Evolutionary conservation across 345 rosid genomes (phyloP), one percentile per base, ranked within the genome.

Genomic region (Arabidopsis arenosa): DNA sequence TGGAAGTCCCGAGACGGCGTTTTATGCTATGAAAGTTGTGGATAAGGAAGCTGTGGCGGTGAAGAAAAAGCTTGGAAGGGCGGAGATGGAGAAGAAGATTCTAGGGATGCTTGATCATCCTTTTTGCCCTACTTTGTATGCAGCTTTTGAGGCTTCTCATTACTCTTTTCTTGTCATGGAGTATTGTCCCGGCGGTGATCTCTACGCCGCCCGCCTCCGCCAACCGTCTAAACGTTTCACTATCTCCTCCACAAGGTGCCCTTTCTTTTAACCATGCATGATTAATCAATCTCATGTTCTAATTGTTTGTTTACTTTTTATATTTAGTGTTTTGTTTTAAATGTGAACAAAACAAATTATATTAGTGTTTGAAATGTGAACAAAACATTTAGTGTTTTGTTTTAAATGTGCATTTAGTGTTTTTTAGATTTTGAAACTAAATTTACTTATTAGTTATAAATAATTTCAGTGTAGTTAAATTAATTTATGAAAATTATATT

Each of bases 111-210:
- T 94, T 39, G 97, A 94, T 77, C 97, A 94, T 35, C 97, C 98
- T 15, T 94, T 94, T 75, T 68, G 90, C 17, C 98, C 98, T 9
- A 94, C 96, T 69, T 73, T 94, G 43, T 94, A 94, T 18, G 93
- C 98, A 2, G 86, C 91, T 70, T 94, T 94, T 48, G 92, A 90
- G 14, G 93, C 95, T 79, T 91, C 97, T 54, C 98, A 92, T 74
- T 94, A 94, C 84, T 91, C 97, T 30, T 94, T 95, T 79, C 75
- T 94, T 53, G 90, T 92, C 6, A 92, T 92, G 96, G 98, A 94
- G 87, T 91, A 80, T 56, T 93, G 98, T 44, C 88, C 97, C 12
- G 97, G 97, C 2, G 97, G 98, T 2, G 98, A 93, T 75, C 80
- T 94, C 53, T 92, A 94, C 47, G 86, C 93, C 28, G 84, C 89